These are phyloP conservation scores for Acanthamoeba castellanii DNA, from an alignment of 208 protist genomes.

Conservation along the genomic window DNA sequence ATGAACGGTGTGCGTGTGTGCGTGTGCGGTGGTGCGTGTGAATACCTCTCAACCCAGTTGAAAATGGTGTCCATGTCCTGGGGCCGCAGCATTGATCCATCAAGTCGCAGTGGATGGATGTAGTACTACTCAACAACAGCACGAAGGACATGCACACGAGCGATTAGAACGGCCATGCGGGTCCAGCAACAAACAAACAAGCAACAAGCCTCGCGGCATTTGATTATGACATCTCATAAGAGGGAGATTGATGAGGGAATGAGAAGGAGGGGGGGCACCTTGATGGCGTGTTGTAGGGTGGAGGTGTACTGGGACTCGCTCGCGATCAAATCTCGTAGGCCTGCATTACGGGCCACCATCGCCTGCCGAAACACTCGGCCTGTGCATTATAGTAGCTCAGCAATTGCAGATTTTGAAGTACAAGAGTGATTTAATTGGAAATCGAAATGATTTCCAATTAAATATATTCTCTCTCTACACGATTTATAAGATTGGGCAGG, in stretches of 20 bases:
- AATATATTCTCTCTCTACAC: too few relatives aligned
- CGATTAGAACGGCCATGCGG: background rate
- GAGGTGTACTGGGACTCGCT: slow-evolving; percentile 13
- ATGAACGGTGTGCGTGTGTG: too few relatives aligned
- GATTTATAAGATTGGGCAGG: background rate
- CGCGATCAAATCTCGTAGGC: slow-evolving; percentile 10
- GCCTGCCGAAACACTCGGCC: slow-evolving; percentile 10
- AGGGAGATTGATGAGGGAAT: background rate
- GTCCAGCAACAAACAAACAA: background rate
- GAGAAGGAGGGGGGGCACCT: background rate
- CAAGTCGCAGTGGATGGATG: slow-evolving; percentile 8
- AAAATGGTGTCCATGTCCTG: slow-evolving; percentile 48
- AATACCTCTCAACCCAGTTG: slow-evolving; percentile 46
- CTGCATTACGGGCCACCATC: background rate
- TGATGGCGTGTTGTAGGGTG: slow-evolving; percentile 3
- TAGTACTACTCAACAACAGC: background rate
- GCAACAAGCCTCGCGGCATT: too few relatives aligned
- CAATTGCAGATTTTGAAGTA: too few relatives aligned
- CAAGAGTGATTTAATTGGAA: too few relatives aligned
- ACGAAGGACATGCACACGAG: background rate
- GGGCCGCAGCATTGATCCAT: slow-evolving; percentile 25
- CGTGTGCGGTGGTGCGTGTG: background rate
- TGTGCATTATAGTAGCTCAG: background rate
- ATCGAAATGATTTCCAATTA: too few relatives aligned
- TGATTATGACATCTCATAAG: background rate